These are phyloP conservation scores for Suhomyces chickasaworum DNA, from an alignment of 1,139 yeast genomes.

Conservation along the genomic window DNA sequence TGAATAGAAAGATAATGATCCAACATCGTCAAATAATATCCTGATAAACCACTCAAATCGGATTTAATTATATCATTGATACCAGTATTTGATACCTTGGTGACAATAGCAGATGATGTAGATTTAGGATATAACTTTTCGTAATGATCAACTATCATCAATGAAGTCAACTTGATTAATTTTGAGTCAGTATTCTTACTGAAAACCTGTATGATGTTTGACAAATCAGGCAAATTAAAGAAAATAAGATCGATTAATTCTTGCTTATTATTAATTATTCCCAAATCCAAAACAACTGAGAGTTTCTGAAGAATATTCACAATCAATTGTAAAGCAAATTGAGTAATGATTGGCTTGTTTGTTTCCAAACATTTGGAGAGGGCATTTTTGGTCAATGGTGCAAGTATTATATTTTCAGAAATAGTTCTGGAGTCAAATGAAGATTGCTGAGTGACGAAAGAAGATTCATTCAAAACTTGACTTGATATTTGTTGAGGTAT, in stretches of 20 bases:
- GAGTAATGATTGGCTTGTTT: constrained; percentile 60
- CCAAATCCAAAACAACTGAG: constrained; percentile 34
- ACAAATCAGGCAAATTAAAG: constrained; percentile 33
- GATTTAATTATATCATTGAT: constrained; percentile 22
- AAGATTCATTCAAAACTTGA: constrained; percentile 11
- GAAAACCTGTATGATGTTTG: constrained; percentile 23
- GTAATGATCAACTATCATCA: constrained; percentile 27
- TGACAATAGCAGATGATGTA: constrained; percentile 16
- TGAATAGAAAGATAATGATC: constrained; percentile 49
- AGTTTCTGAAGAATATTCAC: constrained; percentile 58
- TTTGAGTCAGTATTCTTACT: constrained; percentile 17
- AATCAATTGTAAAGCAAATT: constrained; percentile 64
- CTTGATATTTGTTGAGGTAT: constrained; percentile 24
- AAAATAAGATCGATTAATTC: constrained; percentile 34
- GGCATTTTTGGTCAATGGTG: constrained; percentile 60
- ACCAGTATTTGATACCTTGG: constrained; percentile 24
- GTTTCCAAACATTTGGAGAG: constrained; percentile 58
- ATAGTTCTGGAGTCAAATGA: constrained; percentile 26
- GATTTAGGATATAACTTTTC: constrained; percentile 24
- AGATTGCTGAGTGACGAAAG: constrained; percentile 17
- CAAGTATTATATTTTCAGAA: constrained; percentile 63
- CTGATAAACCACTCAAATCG: constrained; percentile 32
- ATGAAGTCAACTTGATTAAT: constrained; percentile 29
- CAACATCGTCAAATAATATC: constrained; percentile 55
- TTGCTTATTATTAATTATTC: constrained; percentile 30